A percentile compares a stretch with the other conserved stretches of the same genome.
Conservation (phyloP, 2,329 filamentous ascomycete genomes). For the Berkeleyomyces rouxiae region DNA sequence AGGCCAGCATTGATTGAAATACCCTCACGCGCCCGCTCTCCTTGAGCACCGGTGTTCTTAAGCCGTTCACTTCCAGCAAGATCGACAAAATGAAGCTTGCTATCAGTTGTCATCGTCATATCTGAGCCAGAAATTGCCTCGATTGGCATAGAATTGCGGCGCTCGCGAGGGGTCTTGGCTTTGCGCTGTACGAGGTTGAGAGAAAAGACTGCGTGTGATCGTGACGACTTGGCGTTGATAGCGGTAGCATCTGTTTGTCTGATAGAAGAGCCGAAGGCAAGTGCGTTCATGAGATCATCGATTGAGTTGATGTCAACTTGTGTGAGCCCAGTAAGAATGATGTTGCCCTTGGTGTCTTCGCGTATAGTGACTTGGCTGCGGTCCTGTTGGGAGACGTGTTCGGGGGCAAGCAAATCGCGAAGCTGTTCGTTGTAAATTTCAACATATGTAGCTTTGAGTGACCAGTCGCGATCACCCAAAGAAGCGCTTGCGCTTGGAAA, state of each 20-base stretch:
- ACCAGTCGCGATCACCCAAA: conserved; percentile 62
- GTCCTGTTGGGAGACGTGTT: conserved; percentile 51
- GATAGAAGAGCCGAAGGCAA: conserved; percentile 86
- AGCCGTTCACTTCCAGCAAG: conserved; percentile 88
- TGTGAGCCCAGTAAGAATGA: conserved; percentile 76
- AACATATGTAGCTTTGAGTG: conserved; percentile 83
- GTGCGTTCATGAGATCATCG: conserved; percentile 73
- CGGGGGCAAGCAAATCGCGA: conserved; percentile 72
- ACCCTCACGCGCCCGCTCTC: conserved; percentile 84
- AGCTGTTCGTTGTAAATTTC: conserved; percentile 97
- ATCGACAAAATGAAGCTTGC: conserved; percentile 98
- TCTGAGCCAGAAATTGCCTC: conserved; percentile 60
- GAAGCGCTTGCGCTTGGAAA: conserved; percentile 41
- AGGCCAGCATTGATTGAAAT: conserved; percentile 97
- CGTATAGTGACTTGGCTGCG: conserved; percentile 74
- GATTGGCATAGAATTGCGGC: conserved; percentile 71
- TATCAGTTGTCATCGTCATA: conserved; percentile 71
- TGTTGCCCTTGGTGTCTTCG: conserved; percentile 87
- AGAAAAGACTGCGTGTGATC: conserved; percentile 94
- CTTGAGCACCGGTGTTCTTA: conserved; percentile 92
- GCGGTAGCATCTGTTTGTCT: conserved; percentile 94
- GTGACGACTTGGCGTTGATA: conserved; percentile 93
- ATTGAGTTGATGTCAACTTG: conserved; percentile 81
- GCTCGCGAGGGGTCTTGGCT: conserved; percentile 47
- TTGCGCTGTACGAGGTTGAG: conserved; percentile 83